phyloP scores from a whole-genome alignment of 495 filamentous ascomycete species.

The Talaromyces liani region DNA sequence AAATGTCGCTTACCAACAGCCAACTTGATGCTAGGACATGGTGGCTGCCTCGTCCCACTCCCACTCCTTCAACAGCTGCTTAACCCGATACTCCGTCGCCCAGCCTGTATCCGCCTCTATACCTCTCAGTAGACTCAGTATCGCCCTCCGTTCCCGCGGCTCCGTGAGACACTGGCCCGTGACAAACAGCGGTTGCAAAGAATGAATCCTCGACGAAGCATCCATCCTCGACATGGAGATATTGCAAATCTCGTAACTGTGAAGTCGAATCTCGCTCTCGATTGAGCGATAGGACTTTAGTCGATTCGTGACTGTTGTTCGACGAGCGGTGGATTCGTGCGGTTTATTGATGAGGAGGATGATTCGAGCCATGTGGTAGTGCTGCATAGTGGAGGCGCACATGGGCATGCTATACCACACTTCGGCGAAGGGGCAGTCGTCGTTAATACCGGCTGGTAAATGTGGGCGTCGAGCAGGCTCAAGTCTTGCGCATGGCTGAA shows the following conservation, averaged over 20 bases:
- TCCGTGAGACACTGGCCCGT: constrained; percentile 52
- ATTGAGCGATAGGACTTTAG: constrained; percentile 48
- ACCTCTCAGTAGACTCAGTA: constrained; percentile 46
- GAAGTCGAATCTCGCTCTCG: constrained; percentile 43
- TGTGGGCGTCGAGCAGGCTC: constrained; percentile 17
- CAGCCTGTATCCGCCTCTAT: constrained; percentile 55
- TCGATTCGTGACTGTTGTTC: constrained; percentile 41
- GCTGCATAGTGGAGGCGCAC: constrained; percentile 58
- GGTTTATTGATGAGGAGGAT: constrained; percentile 56
- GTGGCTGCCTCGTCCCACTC: constrained; percentile 28
- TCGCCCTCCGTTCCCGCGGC: constrained; percentile 38
- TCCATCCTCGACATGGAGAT: constrained; percentile 49
- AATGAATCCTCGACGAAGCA: constrained; percentile 49
- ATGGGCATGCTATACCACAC: constrained; percentile 57
- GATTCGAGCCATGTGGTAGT: constrained; percentile 58
- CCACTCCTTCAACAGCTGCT: constrained; percentile 52
- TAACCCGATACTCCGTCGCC: constrained; percentile 55
- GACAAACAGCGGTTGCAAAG: constrained; percentile 54
- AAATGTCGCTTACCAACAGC: neutral
- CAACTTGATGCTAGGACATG: neutral
- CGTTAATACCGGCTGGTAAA: constrained; percentile 17
- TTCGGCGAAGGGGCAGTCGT: constrained; percentile 42
- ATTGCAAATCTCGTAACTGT: constrained; percentile 51
- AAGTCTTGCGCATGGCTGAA: constrained; percentile 43
- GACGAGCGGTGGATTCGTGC: constrained; percentile 44